Conservation (phyloP, 306 rosid genomes). For the Clitoria ternatea region DNA sequence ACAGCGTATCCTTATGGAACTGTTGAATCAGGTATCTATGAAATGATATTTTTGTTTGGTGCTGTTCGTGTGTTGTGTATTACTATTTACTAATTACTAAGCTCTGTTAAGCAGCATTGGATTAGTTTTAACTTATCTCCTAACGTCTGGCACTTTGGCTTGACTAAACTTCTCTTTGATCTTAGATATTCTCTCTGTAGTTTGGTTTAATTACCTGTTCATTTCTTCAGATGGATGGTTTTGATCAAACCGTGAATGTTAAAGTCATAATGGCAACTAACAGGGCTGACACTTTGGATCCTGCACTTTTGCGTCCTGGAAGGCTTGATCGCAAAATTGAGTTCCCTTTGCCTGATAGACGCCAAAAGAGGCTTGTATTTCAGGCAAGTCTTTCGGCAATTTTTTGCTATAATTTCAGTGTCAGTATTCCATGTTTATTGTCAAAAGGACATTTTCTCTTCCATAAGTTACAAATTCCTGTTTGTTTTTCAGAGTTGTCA, state of each 20-base stretch:
- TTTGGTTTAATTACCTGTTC: constrained; percentile 1
- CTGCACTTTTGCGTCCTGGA: constrained; percentile 98
- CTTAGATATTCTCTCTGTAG: constrained; percentile 10
- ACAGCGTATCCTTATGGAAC: constrained; percentile 99
- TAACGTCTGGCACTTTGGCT: neutral
- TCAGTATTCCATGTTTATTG: neutral
- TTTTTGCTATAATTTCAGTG: neutral
- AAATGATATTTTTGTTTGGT: neutral
- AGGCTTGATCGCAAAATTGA: constrained; percentile 96
- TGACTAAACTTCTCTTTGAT: neutral
- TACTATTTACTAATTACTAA: neutral
- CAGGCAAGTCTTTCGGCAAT: constrained; percentile 53
- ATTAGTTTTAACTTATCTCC: neutral
- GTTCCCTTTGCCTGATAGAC: constrained; percentile 95
- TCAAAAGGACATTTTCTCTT: neutral
- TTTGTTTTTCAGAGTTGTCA: constrained; percentile 11
- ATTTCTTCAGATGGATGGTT: constrained; percentile 87
- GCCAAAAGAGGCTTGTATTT: constrained; percentile 97
- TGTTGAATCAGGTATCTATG: constrained; percentile 76
- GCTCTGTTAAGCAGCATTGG: neutral
- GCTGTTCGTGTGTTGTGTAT: neutral
- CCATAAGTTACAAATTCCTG: neutral
- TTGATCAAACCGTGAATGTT: constrained; percentile 97
- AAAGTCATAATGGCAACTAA: constrained; percentile 99
- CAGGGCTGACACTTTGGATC: constrained; percentile 96